A percentile compares a stretch with the other conserved stretches of the same genome.
These are phyloP conservation scores for bread wheat (Triticum aestivum) DNA, from an alignment of 176 grass and related monocot species.

Conservation along the genomic window IWGSC_CS_RefSeq_v2.1 NC_057809.1:468481297-468481796, in stretches of 20 bases:
- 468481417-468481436: neutral
- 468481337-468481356: neutral
- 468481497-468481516: neutral
- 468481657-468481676: neutral
- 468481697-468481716: neutral
- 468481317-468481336: neutral
- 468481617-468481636: neutral
- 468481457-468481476: neutral
- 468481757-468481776: neutral
- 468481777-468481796: neutral
- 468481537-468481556: neutral
- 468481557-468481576: neutral
- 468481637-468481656: neutral
- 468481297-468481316: neutral
- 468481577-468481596: neutral
- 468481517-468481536: neutral
- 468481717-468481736: neutral
- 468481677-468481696: neutral
- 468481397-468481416: neutral
- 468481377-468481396: neutral
- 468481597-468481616: neutral
- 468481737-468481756: neutral
- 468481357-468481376: neutral
- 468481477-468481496: neutral
- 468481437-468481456: neutral